Evolutionary conservation across 495 filamentous ascomycete genomes (phyloP).

Genomic region (Corynascus novoguineensis): DNA sequence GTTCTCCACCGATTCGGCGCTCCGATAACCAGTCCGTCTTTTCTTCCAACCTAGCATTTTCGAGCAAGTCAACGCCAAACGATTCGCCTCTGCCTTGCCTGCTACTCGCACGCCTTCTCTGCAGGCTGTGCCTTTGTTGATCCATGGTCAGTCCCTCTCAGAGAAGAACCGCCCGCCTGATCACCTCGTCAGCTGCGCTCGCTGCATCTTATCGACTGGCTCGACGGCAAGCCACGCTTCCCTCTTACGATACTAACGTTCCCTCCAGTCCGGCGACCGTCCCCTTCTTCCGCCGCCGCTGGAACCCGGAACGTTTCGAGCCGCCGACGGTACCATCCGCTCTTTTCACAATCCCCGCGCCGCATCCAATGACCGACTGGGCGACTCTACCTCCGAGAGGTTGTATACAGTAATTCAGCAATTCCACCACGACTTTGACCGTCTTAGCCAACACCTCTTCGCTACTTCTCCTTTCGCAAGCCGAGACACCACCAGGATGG

Average conservation of each 20-base stretch:
- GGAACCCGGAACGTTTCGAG: slow-evolving; percentile 33
- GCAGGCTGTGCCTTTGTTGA: slow-evolving; percentile 17
- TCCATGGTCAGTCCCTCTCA: slow-evolving; percentile 23
- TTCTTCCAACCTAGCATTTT: neutral
- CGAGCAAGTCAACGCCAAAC: neutral
- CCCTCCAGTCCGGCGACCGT: slow-evolving; percentile 2
- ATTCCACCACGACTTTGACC: slow-evolving; percentile 31
- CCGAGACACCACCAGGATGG: slow-evolving; percentile 30
- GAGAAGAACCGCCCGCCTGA: neutral
- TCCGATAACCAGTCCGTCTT: neutral
- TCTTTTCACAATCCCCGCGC: slow-evolving; percentile 6
- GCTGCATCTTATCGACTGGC: neutral
- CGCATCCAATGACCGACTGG: slow-evolving; percentile 36
- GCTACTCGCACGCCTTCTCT: neutral
- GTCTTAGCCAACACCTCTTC: slow-evolving; percentile 2
- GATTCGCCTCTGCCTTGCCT: neutral
- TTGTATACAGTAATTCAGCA: slow-evolving; percentile 42
- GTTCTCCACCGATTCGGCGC: neutral
- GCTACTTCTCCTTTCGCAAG: slow-evolving; percentile 1
- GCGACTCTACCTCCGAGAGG: slow-evolving; percentile 39
- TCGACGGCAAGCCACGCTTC: neutral
- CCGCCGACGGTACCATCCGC: slow-evolving; percentile 38
- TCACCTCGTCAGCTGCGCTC: neutral
- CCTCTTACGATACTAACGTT: neutral
- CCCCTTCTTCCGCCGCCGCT: slow-evolving; percentile 32